Evolutionary conservation across 768 basidiomycete genomes (phyloP).

Genomic region (Lentinus tigrinus): DNA sequence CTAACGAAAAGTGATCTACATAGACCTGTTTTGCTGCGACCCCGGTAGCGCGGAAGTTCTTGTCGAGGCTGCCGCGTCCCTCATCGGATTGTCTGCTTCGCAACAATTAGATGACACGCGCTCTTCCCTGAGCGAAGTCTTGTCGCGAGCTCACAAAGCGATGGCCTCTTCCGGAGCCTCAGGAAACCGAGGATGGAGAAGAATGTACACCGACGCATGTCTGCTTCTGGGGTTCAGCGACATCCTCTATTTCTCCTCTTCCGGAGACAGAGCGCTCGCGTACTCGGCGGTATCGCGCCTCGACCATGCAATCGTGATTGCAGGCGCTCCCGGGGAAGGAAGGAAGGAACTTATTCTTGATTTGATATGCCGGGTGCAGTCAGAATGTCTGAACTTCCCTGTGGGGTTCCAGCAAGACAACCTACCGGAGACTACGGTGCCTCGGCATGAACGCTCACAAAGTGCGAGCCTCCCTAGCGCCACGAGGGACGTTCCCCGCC

Average conservation of each 20-base stretch:
- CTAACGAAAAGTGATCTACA: background rate
- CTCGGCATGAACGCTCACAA: background rate
- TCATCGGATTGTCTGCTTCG: background rate
- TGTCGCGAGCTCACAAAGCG: conserved; percentile 44
- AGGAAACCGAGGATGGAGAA: conserved; percentile 51
- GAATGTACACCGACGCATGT: conserved; percentile 74
- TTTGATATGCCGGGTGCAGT: conserved; percentile 64
- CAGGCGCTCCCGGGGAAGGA: conserved; percentile 67
- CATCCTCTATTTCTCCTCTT: conserved; percentile 6
- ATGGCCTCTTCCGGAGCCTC: conserved; percentile 43
- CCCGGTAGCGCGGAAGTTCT: background rate
- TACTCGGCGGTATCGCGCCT: conserved; percentile 55
- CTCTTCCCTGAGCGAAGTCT: conserved; percentile 40
- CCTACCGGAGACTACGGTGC: background rate
- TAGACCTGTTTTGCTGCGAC: background rate
- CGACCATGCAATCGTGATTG: conserved; percentile 81
- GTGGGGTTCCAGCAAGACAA: background rate
- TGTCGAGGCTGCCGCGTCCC: background rate
- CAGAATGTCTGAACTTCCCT: conserved; percentile 20
- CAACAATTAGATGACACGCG: background rate
- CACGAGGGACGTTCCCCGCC: conserved; percentile 34
- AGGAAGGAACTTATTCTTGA: conserved; percentile 61
- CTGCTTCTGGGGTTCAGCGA: conserved; percentile 54
- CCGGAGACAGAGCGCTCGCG: conserved; percentile 24
- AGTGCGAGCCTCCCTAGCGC: conserved; percentile 4